These are phyloP conservation scores for Neopestalotiopsis sp. DNA, from an alignment of 2,329 filamentous ascomycete genomes.

Conservation along the genomic window DNA sequence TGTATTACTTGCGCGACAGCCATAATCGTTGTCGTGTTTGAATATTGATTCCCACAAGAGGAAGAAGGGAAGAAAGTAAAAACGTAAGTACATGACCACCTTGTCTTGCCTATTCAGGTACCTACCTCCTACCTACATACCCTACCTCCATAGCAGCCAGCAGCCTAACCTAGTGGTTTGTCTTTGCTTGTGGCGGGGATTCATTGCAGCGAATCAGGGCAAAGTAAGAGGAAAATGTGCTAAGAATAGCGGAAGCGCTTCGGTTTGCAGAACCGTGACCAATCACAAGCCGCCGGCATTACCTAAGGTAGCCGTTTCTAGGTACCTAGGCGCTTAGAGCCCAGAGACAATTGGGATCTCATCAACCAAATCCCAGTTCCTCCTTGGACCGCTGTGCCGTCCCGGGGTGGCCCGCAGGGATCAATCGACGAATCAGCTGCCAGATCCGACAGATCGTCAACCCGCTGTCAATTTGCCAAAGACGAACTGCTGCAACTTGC, in stretches of 20 bases:
- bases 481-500: neutral
- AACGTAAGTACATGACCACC: no score
- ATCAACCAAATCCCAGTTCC: neutral
- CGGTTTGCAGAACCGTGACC: neutral
- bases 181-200: slow-evolving; percentile 4
- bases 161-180: slow-evolving; percentile 1
- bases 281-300: slow-evolving; percentile 6
- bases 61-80: no score
- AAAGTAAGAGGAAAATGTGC: slow-evolving; percentile 16
- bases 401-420: slow-evolving; percentile 12
- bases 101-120: no score
- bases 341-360: neutral
- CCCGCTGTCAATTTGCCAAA: neutral
- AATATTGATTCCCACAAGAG: no score
- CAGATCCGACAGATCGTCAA: neutral
- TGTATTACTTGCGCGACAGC: no score
- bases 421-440: slow-evolving; percentile 15
- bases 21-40: no score
- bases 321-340: slow-evolving; percentile 16
- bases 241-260: slow-evolving; percentile 25
- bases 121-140: no score
- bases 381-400: slow-evolving; percentile 16
- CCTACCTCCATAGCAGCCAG: no score
- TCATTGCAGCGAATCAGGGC: slow-evolving; percentile 13
- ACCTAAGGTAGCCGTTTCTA: neutral